These are phyloP conservation scores for Endoconidiophora laricicola DNA, from an alignment of 2,329 filamentous ascomycete species.

Conservation along the genomic window DNA sequence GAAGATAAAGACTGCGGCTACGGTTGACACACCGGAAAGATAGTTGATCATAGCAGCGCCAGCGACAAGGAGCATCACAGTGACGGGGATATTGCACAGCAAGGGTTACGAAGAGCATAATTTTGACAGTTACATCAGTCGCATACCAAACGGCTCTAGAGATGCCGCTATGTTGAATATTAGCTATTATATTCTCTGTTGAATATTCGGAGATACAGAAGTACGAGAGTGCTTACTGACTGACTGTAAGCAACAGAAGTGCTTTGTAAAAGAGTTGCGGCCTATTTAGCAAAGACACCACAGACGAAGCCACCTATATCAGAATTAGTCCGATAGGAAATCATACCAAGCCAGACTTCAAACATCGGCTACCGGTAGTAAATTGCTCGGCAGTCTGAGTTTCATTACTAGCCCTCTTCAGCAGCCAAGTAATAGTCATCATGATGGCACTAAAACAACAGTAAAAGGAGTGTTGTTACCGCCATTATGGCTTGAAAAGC, in stretches of 20 bases:
- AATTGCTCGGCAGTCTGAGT: conserved; percentile 25
- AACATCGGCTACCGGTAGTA: conserved; percentile 60
- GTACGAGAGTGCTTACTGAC: conserved; percentile 23
- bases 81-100: conserved; percentile 29
- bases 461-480: too few species aligned
- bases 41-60: conserved; percentile 46
- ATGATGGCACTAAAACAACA: too few species aligned
- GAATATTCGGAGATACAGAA: too few species aligned
- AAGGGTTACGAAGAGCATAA: too few species aligned
- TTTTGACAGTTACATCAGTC: too few species aligned
- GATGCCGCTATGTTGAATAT: too few species aligned
- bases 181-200: too few species aligned
- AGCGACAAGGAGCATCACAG: conserved; percentile 67
- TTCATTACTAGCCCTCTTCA: too few species aligned
- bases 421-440: too few species aligned
- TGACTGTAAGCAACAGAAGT: conserved; percentile 61
- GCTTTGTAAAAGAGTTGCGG: conserved; percentile 54
- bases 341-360: conserved; percentile 61
- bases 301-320: conserved; percentile 33
- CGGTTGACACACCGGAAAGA: conserved; percentile 37
- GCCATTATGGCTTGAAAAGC: too few species aligned
- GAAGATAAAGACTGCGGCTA: conserved; percentile 50
- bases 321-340: not conserved
- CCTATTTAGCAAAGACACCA: conserved; percentile 78
- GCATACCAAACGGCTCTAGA: too few species aligned